Percentiles rank a stretch among this genome's conserved stretches.
Evolutionary conservation across 176 grass and related monocot species (phyloP).

Genomic region (Cenchrus fungigraminus): DNA sequence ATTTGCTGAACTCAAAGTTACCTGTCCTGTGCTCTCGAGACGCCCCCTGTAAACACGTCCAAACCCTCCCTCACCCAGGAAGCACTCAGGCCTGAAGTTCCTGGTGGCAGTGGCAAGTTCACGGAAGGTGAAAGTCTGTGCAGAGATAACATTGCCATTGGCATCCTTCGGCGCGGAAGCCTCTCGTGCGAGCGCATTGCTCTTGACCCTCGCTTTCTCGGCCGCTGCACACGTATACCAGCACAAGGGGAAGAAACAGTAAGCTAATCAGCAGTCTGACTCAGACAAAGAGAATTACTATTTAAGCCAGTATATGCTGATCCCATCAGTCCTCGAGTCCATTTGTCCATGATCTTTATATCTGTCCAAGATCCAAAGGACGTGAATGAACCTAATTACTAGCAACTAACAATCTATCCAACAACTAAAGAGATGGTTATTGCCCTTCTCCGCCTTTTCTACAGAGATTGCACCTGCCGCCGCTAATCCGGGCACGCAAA

Average conservation of each 20-base stretch:
- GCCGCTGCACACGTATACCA: constrained; percentile 40
- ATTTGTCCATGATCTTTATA: neutral
- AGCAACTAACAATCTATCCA: constrained; percentile 16
- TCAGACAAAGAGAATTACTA: constrained; percentile 6
- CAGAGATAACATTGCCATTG: constrained; percentile 67
- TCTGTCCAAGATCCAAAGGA: constrained; percentile 9
- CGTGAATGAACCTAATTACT: neutral
- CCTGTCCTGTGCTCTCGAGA: constrained; percentile 74
- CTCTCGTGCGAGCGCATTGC: constrained; percentile 45
- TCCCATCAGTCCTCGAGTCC: neutral
- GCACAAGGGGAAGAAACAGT: neutral
- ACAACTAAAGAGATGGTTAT: neutral
- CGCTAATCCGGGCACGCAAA: neutral
- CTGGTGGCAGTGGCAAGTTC: constrained; percentile 65
- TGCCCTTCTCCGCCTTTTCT: neutral
- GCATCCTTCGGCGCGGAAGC: constrained; percentile 55
- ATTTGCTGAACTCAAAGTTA: constrained; percentile 38
- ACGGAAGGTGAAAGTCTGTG: constrained; percentile 84
- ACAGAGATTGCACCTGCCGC: neutral
- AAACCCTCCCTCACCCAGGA: constrained; percentile 82
- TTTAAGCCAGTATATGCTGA: constrained; percentile 2
- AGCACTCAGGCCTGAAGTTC: constrained; percentile 77
- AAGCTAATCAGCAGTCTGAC: neutral
- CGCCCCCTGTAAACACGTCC: constrained; percentile 81
- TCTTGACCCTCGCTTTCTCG: constrained; percentile 54